phyloP scores from a whole-genome alignment of 805 yeast genomes.

The Helenozyma rhizophorensis region DNA sequence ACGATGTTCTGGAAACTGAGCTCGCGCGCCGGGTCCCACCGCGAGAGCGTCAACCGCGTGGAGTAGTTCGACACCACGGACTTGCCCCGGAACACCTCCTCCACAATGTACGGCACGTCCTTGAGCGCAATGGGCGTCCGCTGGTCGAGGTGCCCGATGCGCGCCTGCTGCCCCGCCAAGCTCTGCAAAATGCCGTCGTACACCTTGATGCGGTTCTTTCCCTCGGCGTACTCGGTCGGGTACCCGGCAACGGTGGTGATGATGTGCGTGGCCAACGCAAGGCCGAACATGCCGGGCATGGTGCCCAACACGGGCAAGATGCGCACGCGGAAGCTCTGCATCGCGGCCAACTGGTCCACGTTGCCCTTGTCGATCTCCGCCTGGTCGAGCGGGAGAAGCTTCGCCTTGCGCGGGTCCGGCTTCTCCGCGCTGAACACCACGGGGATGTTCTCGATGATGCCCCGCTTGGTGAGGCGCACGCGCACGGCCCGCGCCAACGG shows the following conservation, averaged over 20 bases:
- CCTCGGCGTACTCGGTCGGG: conserved; percentile 86
- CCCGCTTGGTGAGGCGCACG: conserved; percentile 74
- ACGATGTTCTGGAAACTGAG: conserved; percentile 75
- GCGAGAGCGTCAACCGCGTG: conserved; percentile 71
- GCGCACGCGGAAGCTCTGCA: conserved; percentile 87
- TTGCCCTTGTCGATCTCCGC: conserved; percentile 75
- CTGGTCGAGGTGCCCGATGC: conserved; percentile 70
- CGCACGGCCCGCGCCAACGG: conserved; percentile 86
- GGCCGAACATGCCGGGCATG: conserved; percentile 94
- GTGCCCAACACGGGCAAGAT: conserved; percentile 95
- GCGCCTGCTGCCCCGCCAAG: conserved; percentile 80
- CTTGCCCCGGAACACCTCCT: conserved; percentile 90
- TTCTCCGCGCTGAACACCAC: conserved; percentile 92
- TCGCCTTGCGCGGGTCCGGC: conserved; percentile 93
- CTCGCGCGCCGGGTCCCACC: conserved; percentile 75
- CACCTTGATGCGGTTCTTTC: conserved; percentile 78
- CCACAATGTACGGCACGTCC: conserved; percentile 80
- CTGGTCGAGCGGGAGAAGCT: conserved; percentile 77
- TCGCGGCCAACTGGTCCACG: conserved; percentile 82
- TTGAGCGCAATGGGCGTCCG: conserved; percentile 66
- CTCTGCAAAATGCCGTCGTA: conserved; percentile 82
- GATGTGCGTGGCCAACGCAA: conserved; percentile 81
- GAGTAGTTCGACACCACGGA: conserved; percentile 82
- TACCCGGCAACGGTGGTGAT: conserved; percentile 80
- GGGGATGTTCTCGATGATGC: conserved; percentile 72